Percentiles rank a stretch among this genome's conserved stretches.
These are phyloP conservation scores for Candida berthetii DNA, from an alignment of 805 yeast genomes.

Conservation along the genomic window DNA sequence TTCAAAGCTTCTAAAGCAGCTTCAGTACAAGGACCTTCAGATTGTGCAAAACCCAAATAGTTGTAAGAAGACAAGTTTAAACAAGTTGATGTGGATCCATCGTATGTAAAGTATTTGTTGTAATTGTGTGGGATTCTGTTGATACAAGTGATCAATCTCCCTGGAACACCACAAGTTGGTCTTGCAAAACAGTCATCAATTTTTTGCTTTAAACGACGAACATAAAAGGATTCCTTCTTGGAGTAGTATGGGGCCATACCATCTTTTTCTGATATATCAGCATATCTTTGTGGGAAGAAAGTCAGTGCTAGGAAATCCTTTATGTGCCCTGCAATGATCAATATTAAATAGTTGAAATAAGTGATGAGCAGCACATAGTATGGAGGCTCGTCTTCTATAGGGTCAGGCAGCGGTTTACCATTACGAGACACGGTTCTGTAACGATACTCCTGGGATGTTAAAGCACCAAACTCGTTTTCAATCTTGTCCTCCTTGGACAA, in stretches of 20 bases:
- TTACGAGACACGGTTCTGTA: slow-evolving; percentile 54
- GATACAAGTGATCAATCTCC: slow-evolving; percentile 78
- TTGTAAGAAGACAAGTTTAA: slow-evolving; percentile 87
- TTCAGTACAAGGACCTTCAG: slow-evolving; percentile 86
- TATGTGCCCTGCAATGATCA: slow-evolving; percentile 85
- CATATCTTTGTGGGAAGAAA: slow-evolving; percentile 60
- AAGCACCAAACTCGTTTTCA: slow-evolving; percentile 68
- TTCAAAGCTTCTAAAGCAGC: slow-evolving; percentile 56
- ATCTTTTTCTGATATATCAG: slow-evolving; percentile 64
- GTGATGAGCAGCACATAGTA: slow-evolving; percentile 74
- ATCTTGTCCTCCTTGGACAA: slow-evolving; percentile 30
- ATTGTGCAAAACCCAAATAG: slow-evolving; percentile 95
- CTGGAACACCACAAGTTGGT: slow-evolving; percentile 97
- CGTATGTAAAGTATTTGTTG: slow-evolving; percentile 59
- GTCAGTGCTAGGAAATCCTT: slow-evolving; percentile 82
- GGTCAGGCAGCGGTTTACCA: slow-evolving; percentile 50
- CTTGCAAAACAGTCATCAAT: slow-evolving; percentile 93
- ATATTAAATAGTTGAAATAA: slow-evolving; percentile 75
- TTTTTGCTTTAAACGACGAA: slow-evolving; percentile 85
- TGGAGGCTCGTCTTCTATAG: slow-evolving; percentile 79
- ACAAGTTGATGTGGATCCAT: slow-evolving; percentile 73
- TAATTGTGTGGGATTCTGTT: slow-evolving; percentile 69
- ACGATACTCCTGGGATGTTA: slow-evolving; percentile 59
- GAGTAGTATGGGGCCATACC: slow-evolving; percentile 97
- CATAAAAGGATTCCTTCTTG: slow-evolving; percentile 89